A percentile compares a stretch with the other conserved stretches of the same genome.
Evolutionary conservation across 192 early-diverging fungal genomes (phyloP).

Genomic region (Backusella australiensis): DNA sequence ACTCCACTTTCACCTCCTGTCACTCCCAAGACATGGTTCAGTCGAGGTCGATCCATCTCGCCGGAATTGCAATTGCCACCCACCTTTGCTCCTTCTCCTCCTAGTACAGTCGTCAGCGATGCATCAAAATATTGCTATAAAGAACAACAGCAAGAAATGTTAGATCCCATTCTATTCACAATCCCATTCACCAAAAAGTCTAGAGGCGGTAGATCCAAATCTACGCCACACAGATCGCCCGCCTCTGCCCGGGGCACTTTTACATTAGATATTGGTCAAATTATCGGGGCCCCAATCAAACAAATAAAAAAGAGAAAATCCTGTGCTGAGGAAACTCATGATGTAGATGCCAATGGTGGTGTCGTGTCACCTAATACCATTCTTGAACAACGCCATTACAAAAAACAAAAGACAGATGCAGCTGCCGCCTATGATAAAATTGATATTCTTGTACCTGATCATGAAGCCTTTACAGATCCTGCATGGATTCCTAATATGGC

Average conservation of each 20-base stretch:
- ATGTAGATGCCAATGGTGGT: neutral
- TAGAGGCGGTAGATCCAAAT: constrained; percentile 2
- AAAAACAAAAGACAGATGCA: constrained; percentile 15
- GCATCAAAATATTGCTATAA: neutral
- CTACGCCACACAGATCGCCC: constrained; percentile 7
- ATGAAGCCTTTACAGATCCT: constrained; percentile 1
- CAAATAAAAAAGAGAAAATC: neutral
- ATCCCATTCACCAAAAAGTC: neutral
- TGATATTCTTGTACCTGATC: constrained; percentile 16
- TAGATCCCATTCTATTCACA: neutral
- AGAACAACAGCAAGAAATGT: neutral
- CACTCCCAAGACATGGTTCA: constrained; percentile 11
- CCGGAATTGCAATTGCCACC: constrained; percentile 10
- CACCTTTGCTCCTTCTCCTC: neutral
- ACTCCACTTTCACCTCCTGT: constrained; percentile 11
- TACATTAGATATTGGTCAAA: constrained; percentile 10
- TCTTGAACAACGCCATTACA: constrained; percentile 4
- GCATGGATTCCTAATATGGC: constrained; percentile 23
- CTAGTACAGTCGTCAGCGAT: neutral
- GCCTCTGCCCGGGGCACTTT: constrained; percentile 1
- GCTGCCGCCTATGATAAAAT: constrained; percentile 22
- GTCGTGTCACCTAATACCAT: neutral
- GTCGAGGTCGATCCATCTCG: neutral
- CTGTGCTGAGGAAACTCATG: neutral
- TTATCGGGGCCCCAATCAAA: neutral